Percentiles rank a stretch among this genome's conserved stretches.
Evolutionary conservation across 1,284 basidiomycete species (phyloP).

Genomic region (Leccinum subspadiceum): DNA sequence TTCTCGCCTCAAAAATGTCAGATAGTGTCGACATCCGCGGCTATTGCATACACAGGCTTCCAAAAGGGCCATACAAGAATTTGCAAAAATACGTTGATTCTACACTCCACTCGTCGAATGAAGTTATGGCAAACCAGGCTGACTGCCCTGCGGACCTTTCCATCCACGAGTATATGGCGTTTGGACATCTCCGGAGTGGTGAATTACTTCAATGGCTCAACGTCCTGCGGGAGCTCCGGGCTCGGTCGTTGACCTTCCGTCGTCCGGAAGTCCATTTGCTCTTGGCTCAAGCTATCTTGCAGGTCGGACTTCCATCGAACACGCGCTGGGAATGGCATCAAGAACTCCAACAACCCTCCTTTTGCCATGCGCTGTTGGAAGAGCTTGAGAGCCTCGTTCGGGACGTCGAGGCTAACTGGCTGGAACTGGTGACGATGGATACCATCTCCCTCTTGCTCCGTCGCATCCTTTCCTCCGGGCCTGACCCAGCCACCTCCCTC

Average conservation of each 20-base stretch:
- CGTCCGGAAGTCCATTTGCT: conserved; percentile 40
- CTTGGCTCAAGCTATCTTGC: conserved; percentile 39
- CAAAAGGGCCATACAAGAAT: conserved; percentile 30
- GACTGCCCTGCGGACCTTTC: conserved; percentile 37
- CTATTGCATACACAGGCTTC: conserved; percentile 34
- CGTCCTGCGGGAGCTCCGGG: conserved; percentile 41
- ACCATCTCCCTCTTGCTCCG: conserved; percentile 34
- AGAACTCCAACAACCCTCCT: no score
- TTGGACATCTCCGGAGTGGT: conserved; percentile 44
- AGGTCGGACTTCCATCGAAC: no score
- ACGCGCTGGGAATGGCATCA: no score
- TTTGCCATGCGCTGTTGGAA: no score
- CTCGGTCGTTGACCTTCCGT: conserved; percentile 37
- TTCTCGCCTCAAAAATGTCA: conserved; percentile 13
- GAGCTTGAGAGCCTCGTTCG: conserved; percentile 18
- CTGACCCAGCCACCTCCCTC: conserved; percentile 4
- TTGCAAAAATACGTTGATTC: conserved; percentile 38
- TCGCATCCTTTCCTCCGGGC: conserved; percentile 36
- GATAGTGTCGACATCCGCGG: conserved; percentile 12
- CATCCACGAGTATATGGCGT: conserved; percentile 45
- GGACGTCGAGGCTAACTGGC: conserved; percentile 42
- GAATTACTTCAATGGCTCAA: conserved; percentile 49
- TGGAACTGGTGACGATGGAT: conserved; percentile 37
- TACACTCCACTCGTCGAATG: conserved; percentile 42
- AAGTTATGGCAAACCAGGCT: conserved; percentile 41